These are phyloP conservation scores for Primulina huaijiensis DNA, from an alignment of 257 asterid species.

Conservation along the genomic window DNA sequence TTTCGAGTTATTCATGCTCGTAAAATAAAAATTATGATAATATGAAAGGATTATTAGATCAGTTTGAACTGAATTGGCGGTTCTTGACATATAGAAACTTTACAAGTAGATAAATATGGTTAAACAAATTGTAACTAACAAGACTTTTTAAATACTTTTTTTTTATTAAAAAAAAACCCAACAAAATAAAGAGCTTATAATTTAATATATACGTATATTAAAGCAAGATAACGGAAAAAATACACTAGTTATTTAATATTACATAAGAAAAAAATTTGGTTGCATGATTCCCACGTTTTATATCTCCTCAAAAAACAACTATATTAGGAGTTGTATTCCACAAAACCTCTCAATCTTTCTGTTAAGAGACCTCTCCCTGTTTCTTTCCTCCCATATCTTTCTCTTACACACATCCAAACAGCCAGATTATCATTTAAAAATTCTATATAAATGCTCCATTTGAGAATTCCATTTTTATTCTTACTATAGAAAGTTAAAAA, in stretches of 20 bases:
- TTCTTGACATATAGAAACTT: conserved; percentile 19
- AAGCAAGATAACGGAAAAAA: conserved; percentile 6
- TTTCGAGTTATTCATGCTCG: not conserved
- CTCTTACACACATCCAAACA: conserved; percentile 13
- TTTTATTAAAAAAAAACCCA: not conserved
- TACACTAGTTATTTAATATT: conserved; percentile 21
- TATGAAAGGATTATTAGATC: no score
- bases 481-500: not conserved
- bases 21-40: not conserved
- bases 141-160: conserved; percentile 24
- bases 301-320: conserved; percentile 37
- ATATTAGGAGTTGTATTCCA: conserved; percentile 42
- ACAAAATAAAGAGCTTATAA: no score
- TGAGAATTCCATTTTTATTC: conserved; percentile 14
- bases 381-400: conserved; percentile 22
- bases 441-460: conserved; percentile 25
- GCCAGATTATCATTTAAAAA: conserved; percentile 19
- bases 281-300: conserved; percentile 43
- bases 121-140: conserved; percentile 62
- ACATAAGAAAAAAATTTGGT: conserved; percentile 23
- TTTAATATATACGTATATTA: not conserved
- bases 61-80: not conserved
- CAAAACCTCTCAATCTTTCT: conserved; percentile 37
- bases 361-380: conserved; percentile 24
- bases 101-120: conserved; percentile 55